Evolutionary conservation across 1,139 yeast species (phyloP).

Genomic region (Magnusiomyces sp.): DNA sequence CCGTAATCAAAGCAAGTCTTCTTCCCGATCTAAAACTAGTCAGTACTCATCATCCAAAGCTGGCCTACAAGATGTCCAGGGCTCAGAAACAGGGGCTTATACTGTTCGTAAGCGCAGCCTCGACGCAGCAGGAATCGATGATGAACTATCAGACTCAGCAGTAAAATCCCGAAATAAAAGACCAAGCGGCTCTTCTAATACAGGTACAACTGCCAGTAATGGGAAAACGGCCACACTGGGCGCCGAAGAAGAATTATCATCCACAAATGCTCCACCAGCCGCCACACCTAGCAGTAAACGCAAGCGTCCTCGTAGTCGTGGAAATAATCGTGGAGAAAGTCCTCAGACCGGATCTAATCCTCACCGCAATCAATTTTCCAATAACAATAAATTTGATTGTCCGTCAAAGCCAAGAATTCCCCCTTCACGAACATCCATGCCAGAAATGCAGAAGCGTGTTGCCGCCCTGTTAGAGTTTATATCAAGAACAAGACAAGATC

Average conservation of each 20-base stretch:
- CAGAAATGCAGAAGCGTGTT: slow-evolving; percentile 79
- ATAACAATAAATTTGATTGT: slow-evolving; percentile 40
- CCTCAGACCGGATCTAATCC: background rate
- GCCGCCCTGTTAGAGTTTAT: slow-evolving; percentile 88
- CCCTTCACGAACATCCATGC: slow-evolving; percentile 59
- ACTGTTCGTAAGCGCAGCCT: background rate
- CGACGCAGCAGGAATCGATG: background rate
- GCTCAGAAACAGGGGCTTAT: background rate
- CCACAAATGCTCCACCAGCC: background rate
- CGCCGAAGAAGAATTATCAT: no score
- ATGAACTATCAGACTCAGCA: background rate
- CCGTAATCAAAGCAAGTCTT: no score
- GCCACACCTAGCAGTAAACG: background rate
- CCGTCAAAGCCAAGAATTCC: slow-evolving; percentile 81
- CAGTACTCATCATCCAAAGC: no score
- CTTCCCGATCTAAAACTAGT: no score
- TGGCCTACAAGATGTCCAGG: no score
- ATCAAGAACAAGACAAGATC: slow-evolving; percentile 73
- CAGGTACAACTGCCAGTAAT: no score
- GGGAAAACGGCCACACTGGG: no score
- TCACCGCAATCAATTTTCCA: slow-evolving; percentile 6
- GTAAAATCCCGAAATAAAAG: no score
- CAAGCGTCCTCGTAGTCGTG: background rate
- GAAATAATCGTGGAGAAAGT: background rate
- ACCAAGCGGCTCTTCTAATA: no score